Evolutionary conservation across 2,329 filamentous ascomycete species (phyloP).

Genomic region (Paramyrothecium sp.): DNA sequence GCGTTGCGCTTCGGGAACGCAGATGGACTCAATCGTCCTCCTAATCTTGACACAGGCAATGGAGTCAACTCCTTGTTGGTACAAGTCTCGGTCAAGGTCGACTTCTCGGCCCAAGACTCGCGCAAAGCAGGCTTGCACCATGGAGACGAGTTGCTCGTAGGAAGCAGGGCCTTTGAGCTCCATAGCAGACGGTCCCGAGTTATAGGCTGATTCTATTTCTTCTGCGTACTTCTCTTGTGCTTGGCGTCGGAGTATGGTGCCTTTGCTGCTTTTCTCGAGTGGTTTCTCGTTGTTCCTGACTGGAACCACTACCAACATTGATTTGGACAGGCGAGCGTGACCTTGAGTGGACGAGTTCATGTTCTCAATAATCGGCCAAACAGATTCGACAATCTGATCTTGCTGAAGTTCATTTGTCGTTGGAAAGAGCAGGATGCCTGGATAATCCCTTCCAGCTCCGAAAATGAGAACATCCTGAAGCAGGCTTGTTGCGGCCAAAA

Average conservation of each 20-base stretch:
- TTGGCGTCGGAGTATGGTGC: constrained; percentile 51
- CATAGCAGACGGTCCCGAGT: constrained; percentile 2
- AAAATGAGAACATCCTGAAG: constrained; percentile 60
- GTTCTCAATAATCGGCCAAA: constrained; percentile 42
- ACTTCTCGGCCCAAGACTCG: constrained; percentile 24
- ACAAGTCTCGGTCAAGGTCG: constrained; percentile 47
- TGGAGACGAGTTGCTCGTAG: constrained; percentile 30
- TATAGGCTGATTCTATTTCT: constrained; percentile 46
- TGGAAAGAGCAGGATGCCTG: constrained; percentile 56
- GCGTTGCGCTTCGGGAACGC: constrained; percentile 9
- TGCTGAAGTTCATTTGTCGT: constrained; percentile 24
- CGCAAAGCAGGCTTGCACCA: constrained; percentile 30
- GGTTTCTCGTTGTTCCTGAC: constrained; percentile 13
- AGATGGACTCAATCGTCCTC: constrained; percentile 23
- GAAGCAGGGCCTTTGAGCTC: constrained; percentile 12
- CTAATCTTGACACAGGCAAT: constrained; percentile 54
- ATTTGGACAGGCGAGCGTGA: constrained; percentile 47
- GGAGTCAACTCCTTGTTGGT: constrained; percentile 59
- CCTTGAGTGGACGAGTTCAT: constrained; percentile 47
- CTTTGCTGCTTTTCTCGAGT: constrained; percentile 62
- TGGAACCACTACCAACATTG: constrained; percentile 49
- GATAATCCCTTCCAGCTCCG: constrained; percentile 53
- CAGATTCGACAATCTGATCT: constrained; percentile 32
- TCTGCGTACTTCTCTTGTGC: constrained; percentile 48
- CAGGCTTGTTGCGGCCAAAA: constrained; percentile 40